phyloP scores from a whole-genome alignment of 2,329 filamentous ascomycete genomes.

The Penicillium sp. region DNA sequence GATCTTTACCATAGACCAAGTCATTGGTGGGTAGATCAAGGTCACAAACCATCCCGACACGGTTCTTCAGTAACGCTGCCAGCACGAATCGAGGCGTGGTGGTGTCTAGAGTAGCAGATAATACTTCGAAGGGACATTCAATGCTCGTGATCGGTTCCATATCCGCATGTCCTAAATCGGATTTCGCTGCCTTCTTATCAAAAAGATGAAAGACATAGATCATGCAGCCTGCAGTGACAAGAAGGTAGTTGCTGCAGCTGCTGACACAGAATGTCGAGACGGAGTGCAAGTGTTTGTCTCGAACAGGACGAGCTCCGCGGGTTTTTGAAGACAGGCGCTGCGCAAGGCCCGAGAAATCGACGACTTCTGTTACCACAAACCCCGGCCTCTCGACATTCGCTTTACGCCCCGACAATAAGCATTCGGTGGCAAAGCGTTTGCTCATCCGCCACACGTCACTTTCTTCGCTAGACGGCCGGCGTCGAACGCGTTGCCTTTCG shows the following conservation, averaged over 20 bases:
- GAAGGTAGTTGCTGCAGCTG: conserved; percentile 54
- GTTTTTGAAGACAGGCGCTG: conserved; percentile 11
- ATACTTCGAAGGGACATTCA: conserved; percentile 52
- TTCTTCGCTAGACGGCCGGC: conserved; percentile 36
- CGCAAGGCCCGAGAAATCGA: conserved; percentile 26
- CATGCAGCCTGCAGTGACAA: conserved; percentile 51
- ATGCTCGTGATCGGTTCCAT: conserved; percentile 50
- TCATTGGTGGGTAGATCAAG: conserved; percentile 27
- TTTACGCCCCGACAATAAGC: conserved; percentile 40
- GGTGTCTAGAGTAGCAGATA: conserved; percentile 60
- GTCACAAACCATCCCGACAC: conserved; percentile 58
- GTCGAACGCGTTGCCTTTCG: conserved; percentile 26
- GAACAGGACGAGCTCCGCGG: conserved; percentile 7
- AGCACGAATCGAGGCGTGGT: conserved; percentile 52
- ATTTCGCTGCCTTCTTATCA: conserved; percentile 11
- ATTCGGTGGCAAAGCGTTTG: conserved; percentile 47
- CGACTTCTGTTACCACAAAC: conserved; percentile 38
- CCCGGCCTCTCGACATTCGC: conserved; percentile 26
- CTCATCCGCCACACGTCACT: conserved; percentile 41
- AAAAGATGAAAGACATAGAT: conserved; percentile 54
- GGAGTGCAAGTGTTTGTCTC: conserved; percentile 7
- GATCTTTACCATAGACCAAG: not conserved
- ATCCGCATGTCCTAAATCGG: conserved; percentile 27
- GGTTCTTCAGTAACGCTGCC: conserved; percentile 56
- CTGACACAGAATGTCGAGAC: conserved; percentile 50